Evolutionary conservation across 306 rosid genomes (phyloP), one percentile per base, ranked within the genome.

Genomic region (Coriaria nepalensis): DNA sequence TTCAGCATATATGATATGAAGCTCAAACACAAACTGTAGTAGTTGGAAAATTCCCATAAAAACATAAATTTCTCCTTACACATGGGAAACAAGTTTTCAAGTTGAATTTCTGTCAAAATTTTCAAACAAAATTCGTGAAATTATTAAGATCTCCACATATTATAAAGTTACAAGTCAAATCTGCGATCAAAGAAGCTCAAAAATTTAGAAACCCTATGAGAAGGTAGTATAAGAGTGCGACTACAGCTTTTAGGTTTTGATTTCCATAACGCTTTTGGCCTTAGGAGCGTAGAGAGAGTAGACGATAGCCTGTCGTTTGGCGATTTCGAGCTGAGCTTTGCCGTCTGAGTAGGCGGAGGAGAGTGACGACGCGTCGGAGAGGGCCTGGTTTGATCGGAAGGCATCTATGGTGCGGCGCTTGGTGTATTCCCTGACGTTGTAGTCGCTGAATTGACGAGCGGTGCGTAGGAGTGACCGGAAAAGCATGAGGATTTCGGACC

Each of bases 361-460:
- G 33, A 73, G 38, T 6, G 68, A 52, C 39, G 64, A 20, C 4
- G 75, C 44, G 32, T 77, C 82, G 0, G 87, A 62, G n/a, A 87
- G 80, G 47, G n/a, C 14, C 10, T 49, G 71, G 50, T 68, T 79
- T 7, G 56, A 47, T 47, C 75, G 94, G 55, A 82, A 82, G 47
- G 78, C 78, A 10, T 82, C 94, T 36, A 75, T 6, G 57, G 87
- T 64, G 6, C 87, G 82, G 64, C 71, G 80, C 74, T 70, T 79
- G 8, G 78, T 47, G 84, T 87, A 82, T 57, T 87, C 94, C 40
- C 74, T 66, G 35, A 82, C 64, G 77, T 86, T 86, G 80, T 82
- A 87, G 59, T 87, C 92, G 29, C 69, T 56, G 53, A 87, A 79
- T 33, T 54, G 56, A 8, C 82, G 79, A 2, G 87, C 76, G 0